Evolutionary conservation across 1,284 basidiomycete species (phyloP).

Genomic region (Pseudozyma flocculosa): DNA sequence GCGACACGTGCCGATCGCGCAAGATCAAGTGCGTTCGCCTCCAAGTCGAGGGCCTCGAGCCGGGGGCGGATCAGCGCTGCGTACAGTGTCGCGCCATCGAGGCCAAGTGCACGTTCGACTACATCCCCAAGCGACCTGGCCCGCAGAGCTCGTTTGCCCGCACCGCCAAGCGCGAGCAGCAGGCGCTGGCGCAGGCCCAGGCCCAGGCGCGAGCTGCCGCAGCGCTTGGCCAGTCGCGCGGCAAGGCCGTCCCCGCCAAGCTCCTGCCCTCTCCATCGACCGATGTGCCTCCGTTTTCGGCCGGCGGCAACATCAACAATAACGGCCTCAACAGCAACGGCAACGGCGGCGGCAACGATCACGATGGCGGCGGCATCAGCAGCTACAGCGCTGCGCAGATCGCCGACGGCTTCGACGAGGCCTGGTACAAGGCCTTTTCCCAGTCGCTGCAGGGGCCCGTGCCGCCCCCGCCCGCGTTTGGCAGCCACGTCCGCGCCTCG

Average conservation of each 20-base stretch:
- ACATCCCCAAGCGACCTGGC: constrained; percentile 36
- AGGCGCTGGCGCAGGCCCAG: constrained; percentile 9
- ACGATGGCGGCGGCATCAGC: too few relatives aligned
- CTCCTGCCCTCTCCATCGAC: not conserved
- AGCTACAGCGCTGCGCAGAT: too few relatives aligned
- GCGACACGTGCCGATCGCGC: constrained; percentile 38
- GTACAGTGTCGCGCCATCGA: constrained; percentile 39
- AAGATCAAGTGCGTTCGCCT: constrained; percentile 43
- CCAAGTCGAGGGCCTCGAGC: constrained; percentile 25
- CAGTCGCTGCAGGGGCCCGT: not conserved
- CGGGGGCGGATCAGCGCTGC: constrained; percentile 24
- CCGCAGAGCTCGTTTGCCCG: constrained; percentile 37
- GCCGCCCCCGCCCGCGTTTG: not conserved
- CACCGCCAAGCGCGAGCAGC: constrained; percentile 20
- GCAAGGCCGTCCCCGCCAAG: not conserved
- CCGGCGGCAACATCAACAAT: too few relatives aligned
- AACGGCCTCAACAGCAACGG: too few relatives aligned
- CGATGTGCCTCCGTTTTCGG: too few relatives aligned
- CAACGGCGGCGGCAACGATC: too few relatives aligned
- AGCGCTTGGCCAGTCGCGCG: too few relatives aligned
- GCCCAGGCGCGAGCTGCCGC: not conserved
- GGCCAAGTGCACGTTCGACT: constrained; percentile 38
- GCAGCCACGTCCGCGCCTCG: not conserved
- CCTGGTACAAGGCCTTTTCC: constrained; percentile 11
- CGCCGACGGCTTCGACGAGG: constrained; percentile 5